A percentile compares a stretch with the other conserved stretches of the same genome.
Evolutionary conservation across 176 grass and related monocot species (phyloP).

Genomic region (Lolium rigidum): DNA sequence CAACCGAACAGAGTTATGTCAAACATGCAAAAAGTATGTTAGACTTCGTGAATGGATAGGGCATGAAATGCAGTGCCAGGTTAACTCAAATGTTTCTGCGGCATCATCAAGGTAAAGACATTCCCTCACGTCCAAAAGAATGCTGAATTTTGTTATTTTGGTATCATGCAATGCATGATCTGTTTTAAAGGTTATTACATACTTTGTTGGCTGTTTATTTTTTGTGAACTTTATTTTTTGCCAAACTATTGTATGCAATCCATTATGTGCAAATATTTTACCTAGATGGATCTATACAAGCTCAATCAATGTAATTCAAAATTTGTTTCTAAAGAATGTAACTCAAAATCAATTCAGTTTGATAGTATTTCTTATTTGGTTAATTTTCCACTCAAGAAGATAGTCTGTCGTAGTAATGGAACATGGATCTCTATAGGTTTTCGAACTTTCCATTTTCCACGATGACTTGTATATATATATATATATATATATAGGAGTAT

Average conservation of each 20-base stretch:
- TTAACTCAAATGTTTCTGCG: slow-evolving; percentile 54
- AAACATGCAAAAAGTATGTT: slow-evolving; percentile 79
- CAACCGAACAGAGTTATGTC: slow-evolving; percentile 90
- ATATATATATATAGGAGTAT: too few relatives aligned
- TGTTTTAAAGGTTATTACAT: slow-evolving; percentile 6
- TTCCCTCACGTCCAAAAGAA: background rate
- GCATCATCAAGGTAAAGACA: slow-evolving; percentile 74
- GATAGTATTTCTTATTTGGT: background rate
- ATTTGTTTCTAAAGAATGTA: background rate
- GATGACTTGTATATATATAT: background rate
- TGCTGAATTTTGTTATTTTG: slow-evolving; percentile 8
- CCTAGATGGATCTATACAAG: background rate
- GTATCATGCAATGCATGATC: slow-evolving; percentile 4
- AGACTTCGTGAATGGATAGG: slow-evolving; percentile 73
- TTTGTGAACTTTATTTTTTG: background rate
- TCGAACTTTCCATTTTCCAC: background rate
- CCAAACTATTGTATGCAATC: background rate
- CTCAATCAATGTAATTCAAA: background rate
- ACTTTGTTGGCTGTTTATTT: slow-evolving; percentile 1
- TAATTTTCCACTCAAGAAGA: background rate
- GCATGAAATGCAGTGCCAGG: slow-evolving; percentile 72
- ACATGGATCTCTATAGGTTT: background rate
- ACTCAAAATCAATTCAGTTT: background rate
- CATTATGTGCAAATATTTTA: slow-evolving; percentile 25
- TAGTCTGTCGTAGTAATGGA: background rate